Base-by-base conservation (phyloP, 139 green algal genomes). In the Chlamydomonas eustigma region DNA sequence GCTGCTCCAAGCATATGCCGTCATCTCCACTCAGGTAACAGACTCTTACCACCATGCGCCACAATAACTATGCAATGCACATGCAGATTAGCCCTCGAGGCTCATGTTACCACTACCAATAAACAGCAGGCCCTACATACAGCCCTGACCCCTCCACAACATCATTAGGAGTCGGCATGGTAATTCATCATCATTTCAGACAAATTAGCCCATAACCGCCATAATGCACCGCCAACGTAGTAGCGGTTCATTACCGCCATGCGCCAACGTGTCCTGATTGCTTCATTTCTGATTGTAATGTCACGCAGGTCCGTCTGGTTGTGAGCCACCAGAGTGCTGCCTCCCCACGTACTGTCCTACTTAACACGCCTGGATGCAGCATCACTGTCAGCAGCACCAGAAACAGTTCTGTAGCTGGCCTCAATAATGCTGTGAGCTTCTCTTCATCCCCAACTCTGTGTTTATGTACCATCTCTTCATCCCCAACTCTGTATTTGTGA, bases 251-350 rank as follows among this genome's bases (percentile, higher is more conserved):
- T n/a, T n/a, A n/a, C n/a, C n/a, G n/a, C n/a, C 44, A 58, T 58
- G 44, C 44, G 44, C 44, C 44, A 12, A 58, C 44, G 12, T 58
- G 44, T 58, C 44, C 44, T n/a, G n/a, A n/a, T n/a, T n/a, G n/a
- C n/a, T n/a, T n/a, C n/a, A n/a, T n/a, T 58, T 58, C 12, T 58
- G 44, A 22, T 22, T 58, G 12, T 58, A 12, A 58, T 58, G 44
- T 22, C 12, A 28, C 79, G 2, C 80, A 86, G 18, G 76, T 75
- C 1, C 89, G 92, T 35, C 73, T 94, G 32, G 76, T 93, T 1
- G 89, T 80, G 52, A 94, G 87, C 37, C 90, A 94, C 75, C 90
- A 96, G 81, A 74, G 77, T 1, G 87, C 28, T 24, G 24, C 4
- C 65, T 37, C 83, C 51, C 52, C 66, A 1, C 84, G 92, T 32